Evolutionary conservation across 1,139 yeast species (phyloP).

Genomic region (Debaryomyces psychrophilus): DNA sequence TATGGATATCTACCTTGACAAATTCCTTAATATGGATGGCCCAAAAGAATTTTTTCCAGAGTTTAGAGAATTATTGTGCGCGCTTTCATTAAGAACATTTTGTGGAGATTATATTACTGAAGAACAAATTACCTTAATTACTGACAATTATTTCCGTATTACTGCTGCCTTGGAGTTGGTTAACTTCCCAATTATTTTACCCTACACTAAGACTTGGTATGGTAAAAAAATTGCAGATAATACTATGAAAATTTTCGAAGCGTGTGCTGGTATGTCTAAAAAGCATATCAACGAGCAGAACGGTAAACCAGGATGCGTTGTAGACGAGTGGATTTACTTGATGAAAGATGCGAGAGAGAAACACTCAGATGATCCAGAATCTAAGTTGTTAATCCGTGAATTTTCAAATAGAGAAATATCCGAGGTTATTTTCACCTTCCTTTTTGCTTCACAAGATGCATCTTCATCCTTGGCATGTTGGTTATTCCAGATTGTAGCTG

Average conservation of each 20-base stretch:
- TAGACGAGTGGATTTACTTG: conserved; percentile 91
- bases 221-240: conserved; percentile 91
- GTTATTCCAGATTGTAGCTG: conserved; percentile 95
- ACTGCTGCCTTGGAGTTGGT: conserved; percentile 97
- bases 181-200: conserved; percentile 93
- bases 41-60: conserved; percentile 84
- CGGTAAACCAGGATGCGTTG: conserved; percentile 80
- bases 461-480: conserved; percentile 98
- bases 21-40: conserved; percentile 60
- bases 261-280: conserved; percentile 86
- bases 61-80: conserved; percentile 95
- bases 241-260: conserved; percentile 88
- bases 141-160: conserved; percentile 87
- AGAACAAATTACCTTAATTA: conserved; percentile 80
- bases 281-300: conserved; percentile 70
- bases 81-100: conserved; percentile 86
- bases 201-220: conserved; percentile 97
- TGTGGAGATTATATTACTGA: conserved; percentile 95
- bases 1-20: conserved; percentile 78
- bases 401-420: conserved; percentile 90
- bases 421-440: conserved; percentile 92
- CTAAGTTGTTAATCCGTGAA: conserved; percentile 70
- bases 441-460: conserved; percentile 98
- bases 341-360: conserved; percentile 77
- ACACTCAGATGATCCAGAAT: conserved; percentile 47